Conservation (phyloP, 2,329 filamentous ascomycete genomes). For the Xenoacremonium recifei region DNA sequence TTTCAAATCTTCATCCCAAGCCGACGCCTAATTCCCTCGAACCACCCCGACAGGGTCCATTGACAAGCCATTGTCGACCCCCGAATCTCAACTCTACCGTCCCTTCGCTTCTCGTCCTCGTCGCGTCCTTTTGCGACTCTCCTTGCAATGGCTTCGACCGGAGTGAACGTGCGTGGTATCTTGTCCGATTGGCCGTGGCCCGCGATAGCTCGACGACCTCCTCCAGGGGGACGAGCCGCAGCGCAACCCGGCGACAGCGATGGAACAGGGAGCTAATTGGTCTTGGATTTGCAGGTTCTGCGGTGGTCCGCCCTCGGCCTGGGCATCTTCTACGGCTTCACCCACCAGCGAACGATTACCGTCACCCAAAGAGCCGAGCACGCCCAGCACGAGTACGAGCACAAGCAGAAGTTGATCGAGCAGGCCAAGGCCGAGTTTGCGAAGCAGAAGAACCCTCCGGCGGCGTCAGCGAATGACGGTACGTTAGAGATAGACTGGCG, state of each 20-base stretch:
- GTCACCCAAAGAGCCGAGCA: slow-evolving; percentile 67
- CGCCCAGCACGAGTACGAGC: slow-evolving; percentile 79
- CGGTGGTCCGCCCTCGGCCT: slow-evolving; percentile 92
- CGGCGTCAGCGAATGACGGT: slow-evolving; percentile 33
- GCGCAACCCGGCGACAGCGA: not conserved
- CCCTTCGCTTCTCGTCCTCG: slow-evolving; percentile 35
- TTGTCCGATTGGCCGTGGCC: slow-evolving; percentile 25
- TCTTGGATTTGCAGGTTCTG: slow-evolving; percentile 71
- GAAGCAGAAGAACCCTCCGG: slow-evolving; percentile 64
- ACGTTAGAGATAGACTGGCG: slow-evolving; percentile 15
- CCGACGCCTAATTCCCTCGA: slow-evolving; percentile 39
- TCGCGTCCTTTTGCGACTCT: slow-evolving; percentile 42
- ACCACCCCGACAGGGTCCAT: slow-evolving; percentile 43
- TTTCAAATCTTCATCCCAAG: slow-evolving; percentile 40
- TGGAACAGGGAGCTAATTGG: slow-evolving; percentile 27
- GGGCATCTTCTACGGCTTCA: slow-evolving; percentile 93
- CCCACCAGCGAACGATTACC: slow-evolving; percentile 82
- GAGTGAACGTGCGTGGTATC: slow-evolving; percentile 61
- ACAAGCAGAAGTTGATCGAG: slow-evolving; percentile 88
- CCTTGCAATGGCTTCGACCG: slow-evolving; percentile 62
- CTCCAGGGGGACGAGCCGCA: slow-evolving; percentile 9
- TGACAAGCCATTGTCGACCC: slow-evolving; percentile 41
- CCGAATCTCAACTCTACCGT: slow-evolving; percentile 33
- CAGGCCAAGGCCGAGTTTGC: slow-evolving; percentile 89
- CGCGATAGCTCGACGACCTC: slow-evolving; percentile 16